phyloP scores from a whole-genome alignment of 371 early-diverging fungal species.

The Lichtheimia ramosa region DNA sequence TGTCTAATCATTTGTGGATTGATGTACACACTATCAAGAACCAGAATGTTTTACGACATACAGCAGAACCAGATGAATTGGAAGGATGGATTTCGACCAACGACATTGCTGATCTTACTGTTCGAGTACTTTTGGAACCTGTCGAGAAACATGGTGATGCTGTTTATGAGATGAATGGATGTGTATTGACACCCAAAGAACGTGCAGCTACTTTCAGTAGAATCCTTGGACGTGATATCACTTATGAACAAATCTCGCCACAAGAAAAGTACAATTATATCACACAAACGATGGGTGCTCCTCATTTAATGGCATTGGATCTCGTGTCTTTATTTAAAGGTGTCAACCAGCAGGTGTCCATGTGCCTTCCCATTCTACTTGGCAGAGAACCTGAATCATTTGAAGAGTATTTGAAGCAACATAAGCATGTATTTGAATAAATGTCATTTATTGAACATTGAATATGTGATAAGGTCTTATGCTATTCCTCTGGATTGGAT shows the following conservation, averaged over 20 bases:
- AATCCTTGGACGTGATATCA: conserved; percentile 7
- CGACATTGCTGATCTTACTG: conserved; percentile 18
- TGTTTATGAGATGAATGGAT: conserved; percentile 15
- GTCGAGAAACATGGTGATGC: conserved; percentile 18
- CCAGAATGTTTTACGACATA: background rate
- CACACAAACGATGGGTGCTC: conserved; percentile 4
- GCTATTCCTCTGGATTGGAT: too few species aligned
- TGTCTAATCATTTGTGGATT: conserved; percentile 12
- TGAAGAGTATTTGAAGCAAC: conserved; percentile 9
- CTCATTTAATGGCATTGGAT: conserved; percentile 1
- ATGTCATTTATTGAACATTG: background rate
- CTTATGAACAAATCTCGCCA: conserved; percentile 3
- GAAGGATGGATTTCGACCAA: conserved; percentile 12
- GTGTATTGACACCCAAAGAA: conserved; percentile 5
- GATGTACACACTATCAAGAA: conserved; percentile 4
- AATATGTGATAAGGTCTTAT: too few species aligned
- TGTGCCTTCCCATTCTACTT: conserved; percentile 9
- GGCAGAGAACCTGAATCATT: conserved; percentile 17
- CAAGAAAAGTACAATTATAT: conserved; percentile 8
- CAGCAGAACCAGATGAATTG: conserved; percentile 1
- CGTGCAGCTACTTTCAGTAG: conserved; percentile 9
- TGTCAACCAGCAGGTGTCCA: background rate
- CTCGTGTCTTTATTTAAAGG: background rate
- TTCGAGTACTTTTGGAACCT: conserved; percentile 13
- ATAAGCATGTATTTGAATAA: conserved; percentile 13